Conservation (phyloP, 352 stramenopile species). For the Globisporangium parvum region DNA sequence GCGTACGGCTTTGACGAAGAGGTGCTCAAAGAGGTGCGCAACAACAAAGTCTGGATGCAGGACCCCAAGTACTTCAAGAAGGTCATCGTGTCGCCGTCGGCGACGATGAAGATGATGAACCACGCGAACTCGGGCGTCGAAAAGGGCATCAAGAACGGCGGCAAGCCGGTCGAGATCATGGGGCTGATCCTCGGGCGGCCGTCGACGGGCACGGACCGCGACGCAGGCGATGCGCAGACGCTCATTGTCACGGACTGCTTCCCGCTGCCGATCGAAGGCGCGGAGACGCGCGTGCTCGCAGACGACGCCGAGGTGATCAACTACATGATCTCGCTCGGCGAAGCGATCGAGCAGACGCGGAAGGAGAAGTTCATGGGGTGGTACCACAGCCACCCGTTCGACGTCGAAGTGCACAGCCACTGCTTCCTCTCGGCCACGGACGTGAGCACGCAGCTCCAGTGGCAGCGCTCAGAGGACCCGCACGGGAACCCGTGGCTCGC, state of each 20-base stretch:
- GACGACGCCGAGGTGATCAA: constrained; percentile 98
- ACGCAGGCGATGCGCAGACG: constrained; percentile 86
- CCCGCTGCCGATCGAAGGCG: constrained; percentile 95
- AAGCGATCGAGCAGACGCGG: constrained; percentile 91
- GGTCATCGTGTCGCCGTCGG: constrained; percentile 91
- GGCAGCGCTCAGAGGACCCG: constrained; percentile 96
- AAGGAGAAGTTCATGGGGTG: constrained; percentile 99
- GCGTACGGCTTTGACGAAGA: constrained; percentile 82
- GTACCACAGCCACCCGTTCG: constrained; percentile 99
- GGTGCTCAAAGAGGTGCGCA: constrained; percentile 78
- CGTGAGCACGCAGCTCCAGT: constrained; percentile 96
- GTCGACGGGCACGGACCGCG: constrained; percentile 67
- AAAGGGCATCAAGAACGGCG: constrained; percentile 94
- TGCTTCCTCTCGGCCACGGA: constrained; percentile 98
- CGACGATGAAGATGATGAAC: constrained; percentile 97
- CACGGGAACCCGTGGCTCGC: constrained; percentile 96
- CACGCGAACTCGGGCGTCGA: constrained; percentile 97
- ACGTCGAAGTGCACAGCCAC: constrained; percentile 94
- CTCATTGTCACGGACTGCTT: constrained; percentile 98
- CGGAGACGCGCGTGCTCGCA: constrained; percentile 93
- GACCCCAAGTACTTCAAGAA: constrained; percentile 95
- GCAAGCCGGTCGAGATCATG: constrained; percentile 99
- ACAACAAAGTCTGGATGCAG: constrained; percentile 88
- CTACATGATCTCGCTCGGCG: constrained; percentile 98
- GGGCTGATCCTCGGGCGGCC: constrained; percentile 95